These are phyloP conservation scores for Candida frijolesensis DNA, from an alignment of 1,139 yeast genomes.

Conservation along the genomic window DNA sequence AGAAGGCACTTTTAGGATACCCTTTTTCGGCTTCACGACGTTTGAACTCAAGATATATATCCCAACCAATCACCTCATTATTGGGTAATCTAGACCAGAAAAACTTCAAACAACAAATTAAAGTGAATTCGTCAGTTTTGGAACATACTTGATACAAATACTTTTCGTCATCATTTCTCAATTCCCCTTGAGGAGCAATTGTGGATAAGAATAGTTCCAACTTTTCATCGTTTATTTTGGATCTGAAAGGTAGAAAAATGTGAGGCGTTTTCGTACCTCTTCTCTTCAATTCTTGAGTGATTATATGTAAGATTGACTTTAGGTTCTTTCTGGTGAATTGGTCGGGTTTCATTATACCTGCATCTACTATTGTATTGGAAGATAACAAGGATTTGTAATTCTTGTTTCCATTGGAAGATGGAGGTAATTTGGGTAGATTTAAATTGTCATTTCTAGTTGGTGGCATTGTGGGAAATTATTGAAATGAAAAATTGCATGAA, in stretches of 20 bases:
- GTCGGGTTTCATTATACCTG: slow-evolving; percentile 20
- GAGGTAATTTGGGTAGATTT: slow-evolving; percentile 29
- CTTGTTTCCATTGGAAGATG: neutral
- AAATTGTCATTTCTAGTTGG: slow-evolving; percentile 17
- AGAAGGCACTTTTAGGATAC: slow-evolving; percentile 71
- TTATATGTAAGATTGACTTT: slow-evolving; percentile 61
- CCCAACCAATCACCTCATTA: slow-evolving; percentile 84
- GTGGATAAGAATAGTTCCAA: slow-evolving; percentile 53
- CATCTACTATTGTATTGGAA: slow-evolving; percentile 8
- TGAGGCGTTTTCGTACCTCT: slow-evolving; percentile 63
- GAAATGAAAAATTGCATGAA: slow-evolving; percentile 1
- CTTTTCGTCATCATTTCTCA: slow-evolving; percentile 27
- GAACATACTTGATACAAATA: slow-evolving; percentile 39
- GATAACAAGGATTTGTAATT: neutral
- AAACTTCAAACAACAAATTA: slow-evolving; percentile 74
- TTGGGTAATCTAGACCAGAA: slow-evolving; percentile 86
- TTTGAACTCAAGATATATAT: slow-evolving; percentile 71
- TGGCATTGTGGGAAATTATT: slow-evolving; percentile 13
- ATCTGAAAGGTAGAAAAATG: slow-evolving; percentile 68
- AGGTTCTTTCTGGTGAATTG: slow-evolving; percentile 67
- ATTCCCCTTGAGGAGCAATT: slow-evolving; percentile 56
- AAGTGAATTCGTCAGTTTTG: slow-evolving; percentile 62
- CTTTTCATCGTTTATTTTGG: slow-evolving; percentile 59
- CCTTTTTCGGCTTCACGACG: slow-evolving; percentile 64
- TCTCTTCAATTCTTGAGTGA: slow-evolving; percentile 65